phyloP scores from a whole-genome alignment of 78 protist species.

The Cyanophora paradoxa region DNA sequence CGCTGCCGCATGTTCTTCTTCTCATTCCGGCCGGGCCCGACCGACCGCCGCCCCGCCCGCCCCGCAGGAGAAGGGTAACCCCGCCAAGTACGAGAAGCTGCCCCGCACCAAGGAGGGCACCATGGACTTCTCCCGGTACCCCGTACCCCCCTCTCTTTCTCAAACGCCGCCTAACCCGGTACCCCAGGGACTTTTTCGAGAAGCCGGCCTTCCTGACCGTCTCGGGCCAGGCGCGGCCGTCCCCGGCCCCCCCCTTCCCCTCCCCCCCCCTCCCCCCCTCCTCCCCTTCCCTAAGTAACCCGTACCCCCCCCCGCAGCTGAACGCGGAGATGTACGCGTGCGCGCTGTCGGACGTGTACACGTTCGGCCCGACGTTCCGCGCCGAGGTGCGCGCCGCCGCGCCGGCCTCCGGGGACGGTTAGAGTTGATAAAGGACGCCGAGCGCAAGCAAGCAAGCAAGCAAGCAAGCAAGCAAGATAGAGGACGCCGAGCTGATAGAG shows the following conservation, averaged over 20 bases:
- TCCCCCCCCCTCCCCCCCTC: not conserved
- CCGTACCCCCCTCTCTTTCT: no score
- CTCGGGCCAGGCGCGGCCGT: conserved; percentile 75
- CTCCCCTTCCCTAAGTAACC: conserved; percentile 9
- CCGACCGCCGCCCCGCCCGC: no score
- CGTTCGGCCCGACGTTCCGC: conserved; percentile 78
- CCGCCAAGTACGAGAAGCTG: not conserved
- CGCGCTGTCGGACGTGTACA: conserved; percentile 59
- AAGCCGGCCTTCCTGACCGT: conserved; percentile 65
- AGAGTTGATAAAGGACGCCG: no score
- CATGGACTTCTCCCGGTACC: not conserved
- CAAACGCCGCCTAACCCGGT: no score
- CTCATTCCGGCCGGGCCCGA: not conserved
- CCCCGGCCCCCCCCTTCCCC: not conserved
- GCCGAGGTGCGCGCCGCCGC: no score
- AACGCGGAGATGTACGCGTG: conserved; percentile 42
- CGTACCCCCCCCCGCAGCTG: not conserved
- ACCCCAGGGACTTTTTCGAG: conserved; percentile 41
- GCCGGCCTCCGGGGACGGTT: no score
- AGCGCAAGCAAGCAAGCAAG: no score
- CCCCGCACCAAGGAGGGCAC: not conserved
- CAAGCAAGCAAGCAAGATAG: no score
- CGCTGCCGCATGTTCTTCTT: not conserved
- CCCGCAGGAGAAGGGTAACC: not conserved
- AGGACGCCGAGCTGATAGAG: not conserved